These are phyloP conservation scores for Paulownia fortunei DNA, from an alignment of 257 asterid species.

Conservation along the genomic window DNA sequence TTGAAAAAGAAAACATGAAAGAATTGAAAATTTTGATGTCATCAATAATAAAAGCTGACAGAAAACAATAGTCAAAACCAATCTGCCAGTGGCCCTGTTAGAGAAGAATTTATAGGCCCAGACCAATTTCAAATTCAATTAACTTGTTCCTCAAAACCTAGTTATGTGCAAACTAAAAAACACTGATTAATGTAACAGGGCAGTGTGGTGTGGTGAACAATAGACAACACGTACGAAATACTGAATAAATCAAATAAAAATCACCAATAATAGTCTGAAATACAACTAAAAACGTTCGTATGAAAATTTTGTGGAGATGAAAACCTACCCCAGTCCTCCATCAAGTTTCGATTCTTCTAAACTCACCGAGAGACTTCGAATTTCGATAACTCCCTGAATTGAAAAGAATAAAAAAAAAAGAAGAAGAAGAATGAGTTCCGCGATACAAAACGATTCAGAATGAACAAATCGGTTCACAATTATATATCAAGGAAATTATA, in stretches of 20 bases:
- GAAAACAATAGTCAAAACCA: neutral
- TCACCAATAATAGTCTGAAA: neutral
- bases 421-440: neutral
- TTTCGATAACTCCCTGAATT: slow-evolving; percentile 28
- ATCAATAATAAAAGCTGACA: neutral
- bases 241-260: neutral
- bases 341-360: slow-evolving; percentile 40
- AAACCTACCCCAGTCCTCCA: slow-evolving; percentile 91
- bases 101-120: neutral
- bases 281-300: neutral
- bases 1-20: neutral
- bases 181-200: neutral
- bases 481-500: neutral
- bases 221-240: no score
- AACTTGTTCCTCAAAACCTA: slow-evolving; percentile 1
- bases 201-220: neutral
- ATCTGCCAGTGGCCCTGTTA: neutral
- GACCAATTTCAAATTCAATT: slow-evolving; percentile 11
- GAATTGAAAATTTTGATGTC: neutral
- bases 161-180: neutral
- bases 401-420: neutral
- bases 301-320: slow-evolving; percentile 13
- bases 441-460: neutral
- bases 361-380: slow-evolving; percentile 29
- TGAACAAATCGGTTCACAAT: neutral